Evolutionary conservation across 768 basidiomycete genomes (phyloP), one percentile per base, ranked within the genome.

Genomic region (Tylopilus balloui): DNA sequence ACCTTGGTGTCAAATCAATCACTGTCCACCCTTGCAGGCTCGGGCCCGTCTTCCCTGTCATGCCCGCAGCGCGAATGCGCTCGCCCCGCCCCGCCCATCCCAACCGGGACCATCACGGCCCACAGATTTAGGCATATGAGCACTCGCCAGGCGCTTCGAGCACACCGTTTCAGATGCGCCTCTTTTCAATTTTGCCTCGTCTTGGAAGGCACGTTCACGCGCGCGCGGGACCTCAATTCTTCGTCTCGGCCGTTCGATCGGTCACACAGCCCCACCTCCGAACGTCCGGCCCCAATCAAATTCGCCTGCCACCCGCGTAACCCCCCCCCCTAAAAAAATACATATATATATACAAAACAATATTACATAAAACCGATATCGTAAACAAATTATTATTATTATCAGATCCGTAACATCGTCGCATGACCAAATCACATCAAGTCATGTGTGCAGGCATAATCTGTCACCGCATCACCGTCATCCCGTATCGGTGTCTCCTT

Each of bases 391-490:
- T 9, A 27, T 38, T 6, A 27, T 27, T 38, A 47, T 57, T 29
- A 27, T 36, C 53, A 50, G 48, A 58, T 59, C 57, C 38, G n/a
- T 42, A 29, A 36, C 51, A 38, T 19, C n/a, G 34, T 46, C 50
- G 12, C 23, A 47, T 48, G 24, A 45, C 42, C 29, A 43, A 38
- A 58, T 51, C 48, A 44, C 51, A 64, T 61, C 62, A 44, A 43
- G 51, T 58, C 61, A 62, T 64, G 56, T 61, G 52, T 23, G 21
- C 59, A 63, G 61, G 58, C 62, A 65, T 65, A 65, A 63, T 60
- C 60, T 63, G 61, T 63, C 62, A 63, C 45, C 53, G n/a, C n/a
- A 37, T 48, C 55, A 31, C 24, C 36, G 23, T 35, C 41, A 40
- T 39, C 38, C 55, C 45, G 44, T 55, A 53, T 55, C 60, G 47